These are phyloP conservation scores for Populus davidiana DNA, from an alignment of 345 rosid species.

Conservation along the genomic window DNA sequence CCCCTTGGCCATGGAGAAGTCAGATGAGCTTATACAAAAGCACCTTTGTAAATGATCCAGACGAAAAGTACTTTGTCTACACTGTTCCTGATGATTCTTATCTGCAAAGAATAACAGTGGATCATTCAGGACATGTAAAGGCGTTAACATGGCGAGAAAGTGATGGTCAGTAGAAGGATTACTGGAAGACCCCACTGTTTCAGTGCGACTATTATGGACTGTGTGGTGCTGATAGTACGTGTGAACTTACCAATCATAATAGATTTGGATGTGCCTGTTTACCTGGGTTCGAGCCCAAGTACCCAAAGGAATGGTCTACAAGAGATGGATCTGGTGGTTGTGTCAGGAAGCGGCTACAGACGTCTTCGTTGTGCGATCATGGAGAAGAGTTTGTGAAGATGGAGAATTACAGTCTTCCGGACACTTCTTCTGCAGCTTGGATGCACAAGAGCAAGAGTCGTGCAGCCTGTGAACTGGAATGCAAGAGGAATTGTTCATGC, in stretches of 20 bases:
- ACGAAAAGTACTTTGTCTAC: not conserved
- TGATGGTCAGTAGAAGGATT: not conserved
- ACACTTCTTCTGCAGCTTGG: too few relatives aligned
- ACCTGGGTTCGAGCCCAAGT: constrained; percentile 17
- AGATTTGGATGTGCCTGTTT: constrained; percentile 19
- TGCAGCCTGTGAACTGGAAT: too few relatives aligned
- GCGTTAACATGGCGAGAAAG: constrained; percentile 7
- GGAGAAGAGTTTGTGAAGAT: not conserved
- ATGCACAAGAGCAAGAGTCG: too few relatives aligned
- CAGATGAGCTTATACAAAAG: not conserved
- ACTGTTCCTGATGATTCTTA: too few relatives aligned
- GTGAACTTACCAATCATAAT: not conserved
- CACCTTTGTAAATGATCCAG: not conserved
- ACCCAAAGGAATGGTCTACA: not conserved
- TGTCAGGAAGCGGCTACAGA: not conserved
- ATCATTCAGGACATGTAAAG: not conserved
- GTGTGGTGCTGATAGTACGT: constrained; percentile 8
- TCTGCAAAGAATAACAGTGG: not conserved
- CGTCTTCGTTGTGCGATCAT: not conserved
- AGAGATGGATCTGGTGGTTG: constrained; percentile 17
- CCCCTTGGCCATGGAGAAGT: not conserved
- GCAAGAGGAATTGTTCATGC: too few relatives aligned
- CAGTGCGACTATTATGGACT: constrained; percentile 9
- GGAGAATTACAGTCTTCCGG: too few relatives aligned
- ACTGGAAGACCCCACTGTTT: not conserved